Evolutionary conservation across 1,139 yeast genomes (phyloP).

Genomic region (Scheffersomyces titani): DNA sequence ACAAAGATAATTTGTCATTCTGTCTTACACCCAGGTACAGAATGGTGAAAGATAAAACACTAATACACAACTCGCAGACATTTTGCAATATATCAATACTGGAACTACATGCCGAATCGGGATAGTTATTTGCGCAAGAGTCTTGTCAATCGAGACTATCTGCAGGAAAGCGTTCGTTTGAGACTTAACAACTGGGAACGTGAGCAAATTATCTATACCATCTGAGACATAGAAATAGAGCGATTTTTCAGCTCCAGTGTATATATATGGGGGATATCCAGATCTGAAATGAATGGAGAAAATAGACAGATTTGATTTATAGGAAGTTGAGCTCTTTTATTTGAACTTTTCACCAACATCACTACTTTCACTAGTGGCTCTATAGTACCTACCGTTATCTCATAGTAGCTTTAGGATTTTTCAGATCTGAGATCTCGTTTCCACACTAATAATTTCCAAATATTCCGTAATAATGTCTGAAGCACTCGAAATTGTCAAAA

Average conservation of each 20-base stretch:
- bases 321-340: not conserved
- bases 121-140: slow-evolving; percentile 3
- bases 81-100: not conserved
- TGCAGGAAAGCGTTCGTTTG: not conserved
- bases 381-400: not conserved
- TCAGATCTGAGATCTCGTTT: not conserved
- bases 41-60: not conserved
- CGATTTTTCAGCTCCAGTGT: not conserved
- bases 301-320: not conserved
- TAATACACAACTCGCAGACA: not conserved
- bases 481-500: not conserved
- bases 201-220: not conserved
- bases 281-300: not conserved
- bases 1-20: not conserved
- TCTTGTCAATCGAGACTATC: not conserved
- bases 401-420: not conserved
- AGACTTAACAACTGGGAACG: not conserved
- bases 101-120: slow-evolving; percentile 1
- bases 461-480: not conserved
- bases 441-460: not conserved
- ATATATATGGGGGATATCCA: not conserved
- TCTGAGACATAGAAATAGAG: not conserved
- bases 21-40: not conserved
- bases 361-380: not conserved
- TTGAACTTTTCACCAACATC: not conserved